Percentiles rank a stretch among this genome's conserved stretches.
Conservation (phyloP, 345 rosid species). For the Linum lewisii region DNA sequence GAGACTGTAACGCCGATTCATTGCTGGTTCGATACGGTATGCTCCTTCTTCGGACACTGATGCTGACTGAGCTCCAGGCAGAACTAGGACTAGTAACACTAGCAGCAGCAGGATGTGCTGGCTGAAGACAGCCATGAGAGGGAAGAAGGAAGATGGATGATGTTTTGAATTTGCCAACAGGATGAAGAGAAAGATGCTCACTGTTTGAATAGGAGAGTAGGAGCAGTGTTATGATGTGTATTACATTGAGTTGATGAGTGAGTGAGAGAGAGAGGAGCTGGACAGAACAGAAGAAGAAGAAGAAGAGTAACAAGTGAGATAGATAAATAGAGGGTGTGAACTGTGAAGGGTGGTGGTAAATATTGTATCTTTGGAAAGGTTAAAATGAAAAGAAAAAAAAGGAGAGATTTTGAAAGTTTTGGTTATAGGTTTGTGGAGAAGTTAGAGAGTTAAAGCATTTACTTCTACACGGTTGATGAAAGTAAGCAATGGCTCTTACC, state of each 20-base stretch:
- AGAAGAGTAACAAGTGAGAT: neutral
- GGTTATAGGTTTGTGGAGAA: too few relatives aligned
- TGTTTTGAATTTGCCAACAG: neutral
- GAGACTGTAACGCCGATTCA: neutral
- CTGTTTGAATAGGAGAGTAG: neutral
- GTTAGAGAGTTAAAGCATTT: neutral
- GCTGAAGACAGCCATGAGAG: neutral
- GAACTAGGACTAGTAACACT: neutral
- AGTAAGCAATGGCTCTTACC: neutral
- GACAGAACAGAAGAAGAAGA: neutral
- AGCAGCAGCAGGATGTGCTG: neutral
- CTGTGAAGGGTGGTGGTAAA: neutral
- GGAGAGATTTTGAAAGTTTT: too few relatives aligned
- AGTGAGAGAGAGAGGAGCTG: neutral
- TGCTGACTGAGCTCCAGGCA: neutral
- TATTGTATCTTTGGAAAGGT: neutral
- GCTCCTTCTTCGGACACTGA: neutral
- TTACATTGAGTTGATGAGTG: neutral
- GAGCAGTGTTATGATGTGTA: neutral
- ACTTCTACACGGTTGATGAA: neutral
- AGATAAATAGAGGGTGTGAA: neutral
- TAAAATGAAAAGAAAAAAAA: too few relatives aligned
- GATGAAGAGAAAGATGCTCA: too few relatives aligned
- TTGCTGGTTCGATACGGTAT: neutral
- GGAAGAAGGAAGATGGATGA: neutral